Evolutionary conservation across 2,329 filamentous ascomycete species (phyloP).

Genomic region (Sphaerulina vaccinii): DNA sequence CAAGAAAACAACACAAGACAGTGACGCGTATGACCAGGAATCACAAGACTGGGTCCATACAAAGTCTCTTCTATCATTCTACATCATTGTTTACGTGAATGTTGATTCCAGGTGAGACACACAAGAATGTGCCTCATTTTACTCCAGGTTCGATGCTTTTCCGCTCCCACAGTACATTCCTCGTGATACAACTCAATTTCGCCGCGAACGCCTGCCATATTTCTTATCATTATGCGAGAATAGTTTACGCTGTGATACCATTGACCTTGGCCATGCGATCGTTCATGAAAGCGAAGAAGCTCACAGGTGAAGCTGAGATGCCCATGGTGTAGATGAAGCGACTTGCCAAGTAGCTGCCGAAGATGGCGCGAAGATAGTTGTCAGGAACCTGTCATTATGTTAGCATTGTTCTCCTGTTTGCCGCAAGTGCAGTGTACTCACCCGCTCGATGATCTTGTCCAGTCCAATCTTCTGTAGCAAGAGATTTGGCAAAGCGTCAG

Average conservation of each 20-base stretch:
- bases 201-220: not conserved
- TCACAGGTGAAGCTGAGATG: constrained; percentile 89
- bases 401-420: not conserved
- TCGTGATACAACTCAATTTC: constrained; percentile 4
- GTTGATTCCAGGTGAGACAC: constrained; percentile 1
- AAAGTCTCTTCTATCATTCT: not conserved
- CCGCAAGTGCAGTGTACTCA: constrained; percentile 42
- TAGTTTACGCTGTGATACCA: constrained; percentile 3
- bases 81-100: constrained; percentile 15
- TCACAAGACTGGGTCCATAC: not conserved
- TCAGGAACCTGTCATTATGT: constrained; percentile 66
- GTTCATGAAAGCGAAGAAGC: constrained; percentile 87
- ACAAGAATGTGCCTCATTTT: not conserved
- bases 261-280: constrained; percentile 42
- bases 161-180: constrained; percentile 17
- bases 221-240: not conserved
- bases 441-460: constrained; percentile 79
- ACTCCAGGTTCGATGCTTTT: constrained; percentile 1
- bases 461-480: constrained; percentile 87
- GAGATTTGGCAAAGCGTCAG: constrained; percentile 80
- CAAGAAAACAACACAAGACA: not conserved
- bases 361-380: constrained; percentile 89
- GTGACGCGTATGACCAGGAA: not conserved
- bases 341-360: constrained; percentile 90
- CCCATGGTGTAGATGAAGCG: constrained; percentile 97